phyloP scores from a whole-genome alignment of 441 rosid genomes.

The Sinapis alba region DNA sequence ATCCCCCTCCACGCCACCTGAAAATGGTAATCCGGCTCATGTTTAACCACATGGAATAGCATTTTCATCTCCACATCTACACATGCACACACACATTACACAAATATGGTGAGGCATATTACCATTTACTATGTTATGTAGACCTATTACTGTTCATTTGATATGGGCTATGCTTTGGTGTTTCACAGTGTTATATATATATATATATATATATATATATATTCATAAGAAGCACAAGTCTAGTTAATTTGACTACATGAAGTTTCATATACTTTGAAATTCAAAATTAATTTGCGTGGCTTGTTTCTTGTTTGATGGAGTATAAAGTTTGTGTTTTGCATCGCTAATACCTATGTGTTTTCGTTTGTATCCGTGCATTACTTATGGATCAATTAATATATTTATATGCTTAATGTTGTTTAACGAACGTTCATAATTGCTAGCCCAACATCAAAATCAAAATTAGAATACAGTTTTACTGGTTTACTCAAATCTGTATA shows the following conservation, averaged over 20 bases:
- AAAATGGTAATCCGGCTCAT: not conserved
- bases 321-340: not conserved
- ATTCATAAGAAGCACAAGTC: not conserved
- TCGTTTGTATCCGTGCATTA: not conserved
- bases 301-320: not conserved
- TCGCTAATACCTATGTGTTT: not conserved
- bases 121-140: not conserved
- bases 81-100: not conserved
- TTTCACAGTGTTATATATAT: slow-evolving; percentile 1
- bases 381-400: not conserved
- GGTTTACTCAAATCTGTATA: not conserved
- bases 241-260: not conserved
- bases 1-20: slow-evolving; percentile 37
- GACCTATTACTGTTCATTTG: not conserved
- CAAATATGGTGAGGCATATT: not conserved
- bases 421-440: not conserved
- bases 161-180: slow-evolving; percentile 1
- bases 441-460: not conserved
- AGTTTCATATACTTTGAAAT: not conserved
- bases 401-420: not conserved
- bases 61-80: not conserved
- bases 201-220: too few relatives aligned
- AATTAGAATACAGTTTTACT: not conserved
- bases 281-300: not conserved
- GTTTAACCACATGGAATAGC: not conserved